phyloP scores from a whole-genome alignment of 2,329 filamentous ascomycete genomes.

The Paramyrothecium roridum region DNA sequence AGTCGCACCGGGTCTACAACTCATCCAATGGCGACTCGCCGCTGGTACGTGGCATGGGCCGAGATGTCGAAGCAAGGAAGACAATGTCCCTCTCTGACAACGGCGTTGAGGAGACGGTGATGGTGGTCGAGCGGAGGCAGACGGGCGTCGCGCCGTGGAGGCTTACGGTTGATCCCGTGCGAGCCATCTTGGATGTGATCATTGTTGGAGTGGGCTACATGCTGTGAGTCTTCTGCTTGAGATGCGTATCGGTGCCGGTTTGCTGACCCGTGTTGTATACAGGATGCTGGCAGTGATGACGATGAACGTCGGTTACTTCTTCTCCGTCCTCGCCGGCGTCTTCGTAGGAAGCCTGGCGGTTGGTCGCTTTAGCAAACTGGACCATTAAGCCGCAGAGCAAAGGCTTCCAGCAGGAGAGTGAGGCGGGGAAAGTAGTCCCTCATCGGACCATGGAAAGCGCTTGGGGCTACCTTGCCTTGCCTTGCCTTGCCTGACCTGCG shows the following conservation, averaged over 20 bases:
- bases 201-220: constrained; percentile 79
- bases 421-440: no score
- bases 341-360: constrained; percentile 85
- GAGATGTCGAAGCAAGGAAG: constrained; percentile 60
- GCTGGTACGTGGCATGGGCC: constrained; percentile 55
- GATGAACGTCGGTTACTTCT: constrained; percentile 80
- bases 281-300: constrained; percentile 95
- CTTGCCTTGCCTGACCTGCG: no score
- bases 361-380: constrained; percentile 56
- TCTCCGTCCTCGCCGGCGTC: constrained; percentile 72
- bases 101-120: constrained; percentile 77
- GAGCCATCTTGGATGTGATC: constrained; percentile 67
- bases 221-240: constrained; percentile 60
- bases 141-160: constrained; percentile 67
- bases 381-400: background rate
- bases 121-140: constrained; percentile 62
- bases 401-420: no score
- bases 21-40: constrained; percentile 63
- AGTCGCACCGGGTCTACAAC: constrained; percentile 74
- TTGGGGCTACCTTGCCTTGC: no score
- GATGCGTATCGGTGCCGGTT: background rate
- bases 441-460: no score
- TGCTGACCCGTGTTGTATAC: background rate
- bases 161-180: constrained; percentile 72
- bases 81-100: constrained; percentile 66